These are phyloP conservation scores for Flaveria bidentis DNA, from an alignment of 129 eudicot species.

Conservation along the genomic window DNA sequence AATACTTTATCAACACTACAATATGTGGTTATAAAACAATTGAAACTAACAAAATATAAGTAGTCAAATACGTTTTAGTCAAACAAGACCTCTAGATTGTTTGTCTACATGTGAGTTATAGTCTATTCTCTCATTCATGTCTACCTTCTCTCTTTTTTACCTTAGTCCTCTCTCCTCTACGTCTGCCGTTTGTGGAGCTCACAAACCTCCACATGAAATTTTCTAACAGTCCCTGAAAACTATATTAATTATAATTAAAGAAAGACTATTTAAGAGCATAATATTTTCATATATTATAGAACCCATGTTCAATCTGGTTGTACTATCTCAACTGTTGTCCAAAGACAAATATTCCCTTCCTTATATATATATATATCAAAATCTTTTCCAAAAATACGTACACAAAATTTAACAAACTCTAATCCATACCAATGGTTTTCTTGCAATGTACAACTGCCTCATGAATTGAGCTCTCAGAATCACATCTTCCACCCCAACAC, in stretches of 20 bases:
- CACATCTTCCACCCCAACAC: conserved; percentile 64
- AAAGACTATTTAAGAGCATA: neutral
- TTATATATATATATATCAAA: neutral
- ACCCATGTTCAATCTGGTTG: neutral
- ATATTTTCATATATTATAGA: neutral
- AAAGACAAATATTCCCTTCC: neutral
- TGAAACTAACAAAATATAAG: no score
- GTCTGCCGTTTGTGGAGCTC: no score
- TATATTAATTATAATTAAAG: neutral
- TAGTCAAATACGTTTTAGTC: no score
- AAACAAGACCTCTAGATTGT: no score
- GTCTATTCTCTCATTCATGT: no score
- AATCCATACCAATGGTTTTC: conserved; percentile 62
- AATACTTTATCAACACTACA: no score
- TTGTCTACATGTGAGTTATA: no score
- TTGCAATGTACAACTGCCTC: conserved; percentile 98
- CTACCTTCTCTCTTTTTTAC: no score
- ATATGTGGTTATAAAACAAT: no score
- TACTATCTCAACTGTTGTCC: neutral
- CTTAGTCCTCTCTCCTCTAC: no score
- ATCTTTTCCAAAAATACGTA: conserved; percentile 11
- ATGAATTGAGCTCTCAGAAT: conserved; percentile 82
- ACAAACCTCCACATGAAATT: no score
- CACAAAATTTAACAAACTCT: neutral
- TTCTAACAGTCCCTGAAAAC: neutral